Conservation (phyloP, 257 asterid genomes). For the Misopates orontium region DNA sequence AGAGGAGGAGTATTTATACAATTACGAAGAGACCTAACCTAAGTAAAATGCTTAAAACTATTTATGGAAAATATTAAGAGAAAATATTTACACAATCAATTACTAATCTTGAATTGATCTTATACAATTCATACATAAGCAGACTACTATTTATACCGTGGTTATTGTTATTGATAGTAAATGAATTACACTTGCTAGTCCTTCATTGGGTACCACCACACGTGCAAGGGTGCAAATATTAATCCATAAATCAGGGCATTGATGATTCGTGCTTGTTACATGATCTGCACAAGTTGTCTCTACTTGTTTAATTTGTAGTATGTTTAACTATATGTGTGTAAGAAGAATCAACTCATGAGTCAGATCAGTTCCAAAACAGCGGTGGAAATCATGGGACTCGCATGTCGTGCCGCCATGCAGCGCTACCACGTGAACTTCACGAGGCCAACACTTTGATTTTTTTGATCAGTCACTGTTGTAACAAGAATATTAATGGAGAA, state of each 20-base stretch:
- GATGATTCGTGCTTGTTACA: not conserved
- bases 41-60: too few species aligned
- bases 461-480: not conserved
- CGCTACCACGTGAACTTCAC: slow-evolving; percentile 42
- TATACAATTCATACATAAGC: too few species aligned
- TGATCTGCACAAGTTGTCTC: slow-evolving; percentile 17
- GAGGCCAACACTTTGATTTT: not conserved
- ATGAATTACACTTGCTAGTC: too few species aligned
- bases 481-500: not conserved
- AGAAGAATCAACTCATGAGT: too few species aligned
- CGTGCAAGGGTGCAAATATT: not conserved
- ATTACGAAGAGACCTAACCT: too few species aligned
- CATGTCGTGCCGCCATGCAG: slow-evolving; percentile 39
- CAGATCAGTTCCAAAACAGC: slow-evolving; percentile 20
- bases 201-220: not conserved
- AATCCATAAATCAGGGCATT: too few species aligned
- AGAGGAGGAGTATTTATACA: too few species aligned
- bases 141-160: too few species aligned
- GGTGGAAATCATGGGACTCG: slow-evolving; percentile 29
- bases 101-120: too few species aligned
- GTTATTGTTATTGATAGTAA: too few species aligned
- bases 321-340: not conserved
- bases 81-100: too few species aligned
- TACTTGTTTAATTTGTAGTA: not conserved
- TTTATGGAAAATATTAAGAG: too few species aligned